phyloP scores from a whole-genome alignment of 148 eudicot genomes.

The Vaccinium macrocarpon region DNA sequence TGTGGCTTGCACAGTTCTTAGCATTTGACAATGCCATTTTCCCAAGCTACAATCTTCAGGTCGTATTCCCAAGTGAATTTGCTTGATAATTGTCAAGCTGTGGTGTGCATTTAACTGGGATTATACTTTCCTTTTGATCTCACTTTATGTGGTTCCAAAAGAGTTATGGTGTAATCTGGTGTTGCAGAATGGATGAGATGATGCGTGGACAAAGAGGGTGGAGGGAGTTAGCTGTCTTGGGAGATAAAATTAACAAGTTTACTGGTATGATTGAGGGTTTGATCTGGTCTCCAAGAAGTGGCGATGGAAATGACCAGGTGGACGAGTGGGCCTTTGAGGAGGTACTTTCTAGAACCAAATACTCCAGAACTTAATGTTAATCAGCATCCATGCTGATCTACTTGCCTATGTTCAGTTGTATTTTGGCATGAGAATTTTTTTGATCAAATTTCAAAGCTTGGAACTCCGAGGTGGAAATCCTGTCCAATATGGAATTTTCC shows the following conservation, averaged over 20 bases:
- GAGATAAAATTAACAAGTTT: constrained; percentile 93
- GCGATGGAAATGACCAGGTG: constrained; percentile 57
- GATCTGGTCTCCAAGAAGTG: constrained; percentile 92
- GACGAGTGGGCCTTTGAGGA: constrained; percentile 98
- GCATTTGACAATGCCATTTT: neutral
- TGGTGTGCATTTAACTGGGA: neutral
- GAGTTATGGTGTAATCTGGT: constrained; percentile 5
- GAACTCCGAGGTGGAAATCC: neutral
- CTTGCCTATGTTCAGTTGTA: constrained; percentile 3
- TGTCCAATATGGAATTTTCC: neutral
- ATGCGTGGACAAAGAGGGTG: constrained; percentile 99
- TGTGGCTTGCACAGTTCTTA: neutral
- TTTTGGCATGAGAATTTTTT: neutral
- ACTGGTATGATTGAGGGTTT: constrained; percentile 95
- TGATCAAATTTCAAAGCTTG: neutral
- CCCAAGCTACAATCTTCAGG: neutral
- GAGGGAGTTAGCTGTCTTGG: constrained; percentile 90
- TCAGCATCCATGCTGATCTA: constrained; percentile 2
- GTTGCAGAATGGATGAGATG: constrained; percentile 99
- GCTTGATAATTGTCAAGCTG: neutral
- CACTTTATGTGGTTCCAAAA: neutral
- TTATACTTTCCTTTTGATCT: neutral
- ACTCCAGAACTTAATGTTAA: neutral
- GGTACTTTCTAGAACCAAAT: constrained; percentile 26
- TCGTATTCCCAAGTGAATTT: neutral